A percentile compares a stretch with the other conserved stretches of the same genome.
Evolutionary conservation across 805 yeast genomes (phyloP).

Genomic region (Kodamaea kaohsiungensis): DNA sequence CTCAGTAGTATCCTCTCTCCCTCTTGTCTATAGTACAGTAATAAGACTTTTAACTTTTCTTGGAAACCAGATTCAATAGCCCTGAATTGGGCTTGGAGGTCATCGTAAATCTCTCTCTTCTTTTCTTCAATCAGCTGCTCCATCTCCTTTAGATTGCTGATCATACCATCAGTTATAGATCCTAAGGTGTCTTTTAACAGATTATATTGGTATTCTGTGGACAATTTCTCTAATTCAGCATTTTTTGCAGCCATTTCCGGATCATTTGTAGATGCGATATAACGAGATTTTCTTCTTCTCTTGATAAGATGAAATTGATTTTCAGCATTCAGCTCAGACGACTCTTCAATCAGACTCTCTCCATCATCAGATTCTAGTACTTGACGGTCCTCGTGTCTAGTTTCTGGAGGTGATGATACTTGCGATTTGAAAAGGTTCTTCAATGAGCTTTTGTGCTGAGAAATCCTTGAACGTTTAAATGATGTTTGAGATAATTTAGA

Average conservation of each 20-base stretch:
- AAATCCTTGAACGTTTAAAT: background rate
- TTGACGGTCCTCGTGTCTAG: background rate
- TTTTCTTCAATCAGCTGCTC: conserved; percentile 13
- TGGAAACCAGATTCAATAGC: conserved; percentile 10
- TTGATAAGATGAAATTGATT: conserved; percentile 1
- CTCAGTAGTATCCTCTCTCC: background rate
- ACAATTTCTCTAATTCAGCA: background rate
- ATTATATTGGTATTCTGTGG: conserved; percentile 1
- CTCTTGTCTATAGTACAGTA: background rate
- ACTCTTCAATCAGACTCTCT: background rate
- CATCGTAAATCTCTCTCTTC: conserved; percentile 13
- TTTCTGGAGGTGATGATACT: conserved; percentile 3
- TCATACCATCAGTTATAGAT: conserved; percentile 11
- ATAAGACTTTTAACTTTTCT: conserved; percentile 9
- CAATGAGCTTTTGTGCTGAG: background rate
- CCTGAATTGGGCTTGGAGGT: conserved; percentile 15
- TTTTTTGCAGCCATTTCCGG: background rate
- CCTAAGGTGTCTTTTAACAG: conserved; percentile 13
- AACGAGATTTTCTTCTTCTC: background rate
- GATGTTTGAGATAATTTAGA: background rate
- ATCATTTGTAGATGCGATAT: background rate
- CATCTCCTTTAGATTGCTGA: conserved; percentile 13
- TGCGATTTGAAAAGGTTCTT: background rate
- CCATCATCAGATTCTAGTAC: background rate
- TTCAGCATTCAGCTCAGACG: background rate